Evolutionary conservation across 495 filamentous ascomycete genomes (phyloP).

Genomic region (Thozetella sp.): DNA sequence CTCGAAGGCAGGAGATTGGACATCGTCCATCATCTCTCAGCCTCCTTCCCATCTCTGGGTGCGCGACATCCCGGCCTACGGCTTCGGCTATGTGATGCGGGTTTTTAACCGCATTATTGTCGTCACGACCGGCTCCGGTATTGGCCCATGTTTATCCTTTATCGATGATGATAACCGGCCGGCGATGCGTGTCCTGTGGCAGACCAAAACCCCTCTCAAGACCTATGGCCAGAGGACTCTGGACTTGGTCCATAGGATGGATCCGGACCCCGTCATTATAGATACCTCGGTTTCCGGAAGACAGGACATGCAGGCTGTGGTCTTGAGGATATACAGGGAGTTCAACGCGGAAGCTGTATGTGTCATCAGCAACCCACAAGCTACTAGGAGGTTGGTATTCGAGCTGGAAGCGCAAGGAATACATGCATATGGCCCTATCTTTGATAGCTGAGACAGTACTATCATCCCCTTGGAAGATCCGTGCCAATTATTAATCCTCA

Average conservation of each 20-base stretch:
- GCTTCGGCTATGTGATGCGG: conserved; percentile 63
- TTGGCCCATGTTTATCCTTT: conserved; percentile 59
- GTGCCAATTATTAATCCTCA: too few relatives aligned
- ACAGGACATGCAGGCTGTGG: conserved; percentile 48
- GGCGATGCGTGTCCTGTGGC: conserved; percentile 43
- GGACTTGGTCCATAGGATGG: conserved; percentile 34
- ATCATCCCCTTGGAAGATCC: too few relatives aligned
- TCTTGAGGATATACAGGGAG: conserved; percentile 56
- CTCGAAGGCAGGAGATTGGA: conserved; percentile 75
- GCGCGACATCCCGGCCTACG: conserved; percentile 52
- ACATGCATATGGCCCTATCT: conserved; percentile 76
- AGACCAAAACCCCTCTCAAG: conserved; percentile 37
- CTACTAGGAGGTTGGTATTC: conserved; percentile 61
- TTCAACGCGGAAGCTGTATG: conserved; percentile 70
- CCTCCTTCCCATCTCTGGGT: conserved; percentile 57
- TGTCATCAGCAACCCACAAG: conserved; percentile 67
- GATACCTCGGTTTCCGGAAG: conserved; percentile 39
- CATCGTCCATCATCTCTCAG: conserved; percentile 49
- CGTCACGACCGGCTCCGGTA: conserved; percentile 72
- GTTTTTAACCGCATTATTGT: conserved; percentile 65
- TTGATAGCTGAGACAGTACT: conserved; percentile 77
- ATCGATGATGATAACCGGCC: conserved; percentile 27
- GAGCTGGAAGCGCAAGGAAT: conserved; percentile 66
- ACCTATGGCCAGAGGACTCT: conserved; percentile 47
- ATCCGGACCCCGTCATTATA: conserved; percentile 38